These are phyloP conservation scores for Colletotrichum australisinense DNA, from an alignment of 2,329 filamentous ascomycete genomes.

Conservation along the genomic window DNA sequence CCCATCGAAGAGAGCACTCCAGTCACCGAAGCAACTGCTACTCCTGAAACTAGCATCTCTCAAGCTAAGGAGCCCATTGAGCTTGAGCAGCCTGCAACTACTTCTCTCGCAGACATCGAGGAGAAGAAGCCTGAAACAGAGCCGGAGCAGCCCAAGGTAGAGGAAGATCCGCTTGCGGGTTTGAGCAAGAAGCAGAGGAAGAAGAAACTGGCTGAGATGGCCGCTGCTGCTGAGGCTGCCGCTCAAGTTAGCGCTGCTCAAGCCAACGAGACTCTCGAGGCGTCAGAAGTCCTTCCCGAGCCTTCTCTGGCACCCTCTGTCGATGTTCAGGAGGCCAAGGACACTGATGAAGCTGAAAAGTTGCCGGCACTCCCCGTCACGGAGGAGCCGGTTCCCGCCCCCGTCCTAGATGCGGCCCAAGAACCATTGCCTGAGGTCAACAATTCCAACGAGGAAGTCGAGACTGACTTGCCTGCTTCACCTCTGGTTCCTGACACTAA, in stretches of 20 bases:
- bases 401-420: not conserved
- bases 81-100: not conserved
- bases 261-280: not conserved
- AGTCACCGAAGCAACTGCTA: not conserved
- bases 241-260: not conserved
- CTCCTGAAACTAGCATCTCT: not conserved
- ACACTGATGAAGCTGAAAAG: not conserved
- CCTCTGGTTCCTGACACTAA: constrained; percentile 32
- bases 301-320: not conserved
- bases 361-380: too few relatives aligned
- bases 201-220: not conserved
- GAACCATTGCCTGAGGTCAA: not conserved
- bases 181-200: constrained; percentile 1
- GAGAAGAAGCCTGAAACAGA: constrained; percentile 10
- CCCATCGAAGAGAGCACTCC: not conserved
- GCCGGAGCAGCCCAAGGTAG: constrained; percentile 31
- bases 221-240: not conserved
- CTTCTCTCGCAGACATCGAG: not conserved
- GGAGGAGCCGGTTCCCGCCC: not conserved
- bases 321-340: not conserved
- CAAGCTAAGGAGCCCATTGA: not conserved
- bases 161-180: constrained; percentile 33
- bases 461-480: constrained; percentile 2
- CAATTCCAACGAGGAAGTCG: not conserved
- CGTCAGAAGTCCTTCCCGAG: constrained; percentile 12